Base-by-base conservation (phyloP, 179 eudicot genomes). In the Beta macrorhiza region DNA sequence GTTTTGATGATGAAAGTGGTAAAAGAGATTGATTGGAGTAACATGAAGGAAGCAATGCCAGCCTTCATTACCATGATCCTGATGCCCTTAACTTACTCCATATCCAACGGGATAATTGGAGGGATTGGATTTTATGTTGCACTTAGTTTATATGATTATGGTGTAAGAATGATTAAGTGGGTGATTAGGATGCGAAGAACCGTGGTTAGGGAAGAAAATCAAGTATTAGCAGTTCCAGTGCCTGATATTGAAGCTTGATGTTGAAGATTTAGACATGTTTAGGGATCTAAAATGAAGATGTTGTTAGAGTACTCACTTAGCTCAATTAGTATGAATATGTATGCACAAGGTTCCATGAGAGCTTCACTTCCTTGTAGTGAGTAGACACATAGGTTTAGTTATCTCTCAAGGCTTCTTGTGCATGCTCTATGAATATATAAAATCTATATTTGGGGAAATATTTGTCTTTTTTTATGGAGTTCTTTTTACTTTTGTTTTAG, bases 71-170 rank as follows among this genome's bases (percentile, higher is more conserved):
- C 98, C 9, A 89, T 94, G 65, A 72, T 91, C 22, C 86, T 93
- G n/a, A 94, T 92, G 98, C 98, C 98, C 44, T 72, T 94, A 58
- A 94, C 97, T 57, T 94, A 93, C 68, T 94, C 98, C 4, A 93
- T 94, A 44, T 86, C 96, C 1, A 93, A 94, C 65, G 98, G 98
- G 67, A 89, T 94, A 20, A 88, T 94, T 11, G 98, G 90, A 7
- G 98, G 98, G 19, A 90, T 94, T 14, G 98, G 94, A 57, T 77
- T 90, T 37, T 88, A 91, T 29, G 74, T 90, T n/a, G 91, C 86
- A 20, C 91, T 94, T 53, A 86, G 85, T 44, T 80, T 84, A 53
- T 90, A 81, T 78, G 98, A 94, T 86, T 83, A 83, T 74, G 78
- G 70, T 65, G 82, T 82, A n/a, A 84, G 78, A 16, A 82, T 73